phyloP scores from a whole-genome alignment of 148 eudicot species.

The Persicaria maculosa region DNA sequence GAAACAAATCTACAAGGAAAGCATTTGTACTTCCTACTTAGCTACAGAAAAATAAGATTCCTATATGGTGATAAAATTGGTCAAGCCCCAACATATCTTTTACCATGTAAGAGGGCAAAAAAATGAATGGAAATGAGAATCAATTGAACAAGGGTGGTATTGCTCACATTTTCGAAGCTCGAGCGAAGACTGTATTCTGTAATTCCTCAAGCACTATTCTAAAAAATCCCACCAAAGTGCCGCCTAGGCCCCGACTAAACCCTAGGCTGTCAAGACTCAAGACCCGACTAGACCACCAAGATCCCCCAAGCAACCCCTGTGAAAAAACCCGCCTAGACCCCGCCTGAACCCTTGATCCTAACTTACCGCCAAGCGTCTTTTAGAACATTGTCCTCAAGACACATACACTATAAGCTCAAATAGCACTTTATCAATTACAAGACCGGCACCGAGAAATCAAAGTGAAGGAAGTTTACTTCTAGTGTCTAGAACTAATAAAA shows the following conservation, averaged over 20 bases:
- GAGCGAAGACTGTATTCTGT: neutral
- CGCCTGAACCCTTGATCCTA: too few species aligned
- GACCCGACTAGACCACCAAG: too few species aligned
- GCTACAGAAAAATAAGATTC: neutral
- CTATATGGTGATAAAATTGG: neutral
- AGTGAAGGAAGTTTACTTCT: neutral
- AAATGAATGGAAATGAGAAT: neutral
- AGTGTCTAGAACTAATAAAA: neutral
- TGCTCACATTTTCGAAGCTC: neutral
- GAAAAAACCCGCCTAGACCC: too few species aligned
- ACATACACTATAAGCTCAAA: neutral
- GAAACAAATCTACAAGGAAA: neutral
- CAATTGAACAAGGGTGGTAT: neutral
- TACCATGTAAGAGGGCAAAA: neutral
- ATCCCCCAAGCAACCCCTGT: too few species aligned
- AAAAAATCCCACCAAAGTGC: too few species aligned
- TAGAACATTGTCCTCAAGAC: too few species aligned
- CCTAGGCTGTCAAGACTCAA: too few species aligned
- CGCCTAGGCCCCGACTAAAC: too few species aligned
- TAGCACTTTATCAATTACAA: neutral
- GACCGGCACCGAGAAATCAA: neutral
- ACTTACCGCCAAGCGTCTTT: too few species aligned
- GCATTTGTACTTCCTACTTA: neutral
- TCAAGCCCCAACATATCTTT: neutral
- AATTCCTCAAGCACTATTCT: neutral